phyloP scores from a whole-genome alignment of 139 green algal species.

The Micromonas commoda region DNA sequence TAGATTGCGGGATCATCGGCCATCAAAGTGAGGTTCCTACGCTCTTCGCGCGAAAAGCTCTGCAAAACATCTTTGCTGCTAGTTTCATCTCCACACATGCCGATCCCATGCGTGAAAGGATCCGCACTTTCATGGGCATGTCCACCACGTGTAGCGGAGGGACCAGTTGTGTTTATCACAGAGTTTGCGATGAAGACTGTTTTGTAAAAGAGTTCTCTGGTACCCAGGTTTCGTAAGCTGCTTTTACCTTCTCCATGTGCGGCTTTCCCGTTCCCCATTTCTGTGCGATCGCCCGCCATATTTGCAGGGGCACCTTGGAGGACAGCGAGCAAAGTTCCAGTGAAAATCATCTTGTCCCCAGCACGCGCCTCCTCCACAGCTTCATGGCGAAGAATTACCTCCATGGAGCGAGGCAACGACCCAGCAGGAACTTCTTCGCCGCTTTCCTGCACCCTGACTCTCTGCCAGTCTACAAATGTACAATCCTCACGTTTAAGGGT shows the following conservation, averaged over 20 bases:
- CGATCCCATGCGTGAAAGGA: no score
- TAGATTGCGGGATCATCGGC: slow-evolving; percentile 54
- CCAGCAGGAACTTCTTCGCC: slow-evolving; percentile 89
- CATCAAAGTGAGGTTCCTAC: slow-evolving; percentile 42
- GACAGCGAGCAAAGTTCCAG: slow-evolving; percentile 86
- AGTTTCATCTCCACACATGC: slow-evolving; percentile 45
- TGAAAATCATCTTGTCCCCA: slow-evolving; percentile 87
- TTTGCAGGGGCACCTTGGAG: slow-evolving; percentile 76
- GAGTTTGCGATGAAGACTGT: slow-evolving; percentile 12
- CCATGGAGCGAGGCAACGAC: slow-evolving; percentile 84
- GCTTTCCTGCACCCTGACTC: slow-evolving; percentile 89
- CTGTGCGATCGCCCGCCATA: slow-evolving; percentile 46
- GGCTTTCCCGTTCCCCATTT: slow-evolving; percentile 18
- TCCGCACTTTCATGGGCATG: slow-evolving; percentile 51
- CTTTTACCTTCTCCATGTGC: slow-evolving; percentile 50
- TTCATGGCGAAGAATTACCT: slow-evolving; percentile 90
- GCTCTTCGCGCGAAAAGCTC: slow-evolving; percentile 49
- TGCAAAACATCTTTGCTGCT: slow-evolving; percentile 55
- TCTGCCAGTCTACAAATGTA: slow-evolving; percentile 97
- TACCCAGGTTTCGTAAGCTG: slow-evolving; percentile 67
- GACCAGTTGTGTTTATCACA: slow-evolving; percentile 7
- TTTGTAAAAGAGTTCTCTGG: slow-evolving; percentile 30
- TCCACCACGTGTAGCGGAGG: slow-evolving; percentile 47
- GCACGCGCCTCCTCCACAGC: slow-evolving; percentile 86
- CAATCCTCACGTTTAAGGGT: slow-evolving; percentile 77